Base-by-base conservation (phyloP, 139 green algal genomes). In the Micractinium conductrix region DNA sequence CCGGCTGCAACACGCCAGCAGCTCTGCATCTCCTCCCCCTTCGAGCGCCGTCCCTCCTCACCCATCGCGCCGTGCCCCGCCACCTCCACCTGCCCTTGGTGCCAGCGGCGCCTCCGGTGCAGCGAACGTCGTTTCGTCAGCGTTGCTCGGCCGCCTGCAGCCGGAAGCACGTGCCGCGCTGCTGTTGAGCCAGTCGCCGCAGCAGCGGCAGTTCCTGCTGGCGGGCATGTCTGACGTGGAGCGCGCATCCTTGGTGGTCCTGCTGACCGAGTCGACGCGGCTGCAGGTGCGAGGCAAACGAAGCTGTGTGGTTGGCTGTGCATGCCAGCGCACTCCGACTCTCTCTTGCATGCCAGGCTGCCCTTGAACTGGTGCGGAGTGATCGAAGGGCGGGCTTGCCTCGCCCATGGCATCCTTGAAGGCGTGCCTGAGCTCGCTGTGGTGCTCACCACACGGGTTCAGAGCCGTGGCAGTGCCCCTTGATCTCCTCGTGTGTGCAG, bases 151-250 rank as follows among this genome's bases (percentile, higher is more conserved):
- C 58, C 58, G 58, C 76, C 58, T 82, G 58, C 37, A 40, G 58
- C 76, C 76, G 5, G 76, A 82, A 28, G 55, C 76, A 26, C 76
- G 76, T 0, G 76, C 58, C 19, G 76, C 21, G 35, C 24, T 82
- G 55, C 38, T 82, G 12, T 28, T 82, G 12, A 58, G 76, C 76
- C 40, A 60, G 58, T 40, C 76, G 10, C 38, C 28, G 0, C 35
- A 53, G 58, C 76, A 82, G 76, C 76, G 76, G 55, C 58, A 71
- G 38, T 38, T 58, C 14, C 9, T 71, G 28, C 76, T 82, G 76
- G 76, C 38, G 0, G 76, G 26, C 16, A 73, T 82, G 76, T 30
- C 22, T 0, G 76, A 82, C 30, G 58, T 12, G 5, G 76, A 82
- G 58, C 40, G 76, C 26, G 76, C 76, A 19, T 58, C 24, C 1